Evolutionary conservation across 2,329 filamentous ascomycete genomes (phyloP), one percentile per base, ranked within the genome.

Genomic region (Xylariaceae sp.): DNA sequence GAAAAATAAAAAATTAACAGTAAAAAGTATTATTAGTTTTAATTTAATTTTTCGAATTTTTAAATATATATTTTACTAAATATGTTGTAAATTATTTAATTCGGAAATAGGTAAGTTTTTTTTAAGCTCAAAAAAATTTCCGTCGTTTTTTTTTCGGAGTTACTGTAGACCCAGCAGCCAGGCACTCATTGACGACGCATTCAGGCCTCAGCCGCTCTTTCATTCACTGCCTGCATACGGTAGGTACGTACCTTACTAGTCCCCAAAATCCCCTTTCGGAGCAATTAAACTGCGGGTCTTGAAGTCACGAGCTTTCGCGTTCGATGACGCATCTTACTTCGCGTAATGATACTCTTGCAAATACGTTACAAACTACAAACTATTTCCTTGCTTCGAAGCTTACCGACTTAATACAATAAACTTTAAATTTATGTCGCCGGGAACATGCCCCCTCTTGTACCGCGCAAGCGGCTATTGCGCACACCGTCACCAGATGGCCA

Each of bases 381-480:
- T 39, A 32, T 20, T 24, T 2, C 10, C n/a, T 33, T 7, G 9
- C 30, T 15, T 21, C 40, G n/a, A 16, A 20, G 16, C 23, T 20
- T 48, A n/a, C n/a, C n/a, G 6, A 15, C 6, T 50, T 33, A 15
- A 41, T 9, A 10, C 18, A 7, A 21, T 32, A 21, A 16, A n/a
- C 15, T 39, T 47, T 11, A 40, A 23, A 9, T 44, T 46, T 15
- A 60, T 62, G 53, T 47, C 30, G 32, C 32, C 46, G 24, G 43
- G 47, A 70, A 42, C 33, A 91, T 91, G 87, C 86, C 88, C 65
- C 87, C 88, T 20, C 75, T 82, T 60, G 77, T 89, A 13, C 79
- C 85, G 42, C 84, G 85, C 62, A 92, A 91, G 73, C 81, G 86
- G 56, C 64, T 84, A 21, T n/a, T 35, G 61, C 81, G 79, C 55